These are phyloP conservation scores for Rhizophagus sp. DNA, from an alignment of 192 early-diverging fungal genomes.

Conservation along the genomic window DNA sequence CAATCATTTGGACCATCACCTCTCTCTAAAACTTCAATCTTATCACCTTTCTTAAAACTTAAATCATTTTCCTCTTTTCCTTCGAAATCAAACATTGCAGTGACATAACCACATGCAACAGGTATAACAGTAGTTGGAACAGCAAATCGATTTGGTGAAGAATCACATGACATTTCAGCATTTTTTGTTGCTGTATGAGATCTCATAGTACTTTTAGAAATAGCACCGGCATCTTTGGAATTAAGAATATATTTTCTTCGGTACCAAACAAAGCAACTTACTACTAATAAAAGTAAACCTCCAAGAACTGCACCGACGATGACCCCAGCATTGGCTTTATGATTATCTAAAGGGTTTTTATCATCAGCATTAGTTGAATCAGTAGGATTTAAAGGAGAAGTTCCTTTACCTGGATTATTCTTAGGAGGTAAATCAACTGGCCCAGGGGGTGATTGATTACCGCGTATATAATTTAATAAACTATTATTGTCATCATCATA, in stretches of 20 bases:
- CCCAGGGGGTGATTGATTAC: slow-evolving; percentile 12
- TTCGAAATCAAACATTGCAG: slow-evolving; percentile 43
- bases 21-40: slow-evolving; percentile 43
- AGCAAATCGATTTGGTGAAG: not conserved
- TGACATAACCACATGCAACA: slow-evolving; percentile 29
- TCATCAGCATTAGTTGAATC: not conserved
- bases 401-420: slow-evolving; percentile 1
- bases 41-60: slow-evolving; percentile 42
- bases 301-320: not conserved
- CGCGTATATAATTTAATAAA: slow-evolving; percentile 37
- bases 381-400: not conserved
- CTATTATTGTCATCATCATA: slow-evolving; percentile 39
- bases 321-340: not conserved
- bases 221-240: not conserved
- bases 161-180: not conserved
- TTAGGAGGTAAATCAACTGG: slow-evolving; percentile 38
- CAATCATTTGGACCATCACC: slow-evolving; percentile 44
- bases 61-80: slow-evolving; percentile 46
- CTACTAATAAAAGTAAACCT: not conserved
- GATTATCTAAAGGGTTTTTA: no score
- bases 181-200: not conserved
- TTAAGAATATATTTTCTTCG: not conserved
- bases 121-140: not conserved
- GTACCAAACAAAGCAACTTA: not conserved
- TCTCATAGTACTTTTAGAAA: not conserved